Evolutionary conservation across 768 basidiomycete genomes (phyloP).

Genomic region (Candolleomyces aberdarensis): DNA sequence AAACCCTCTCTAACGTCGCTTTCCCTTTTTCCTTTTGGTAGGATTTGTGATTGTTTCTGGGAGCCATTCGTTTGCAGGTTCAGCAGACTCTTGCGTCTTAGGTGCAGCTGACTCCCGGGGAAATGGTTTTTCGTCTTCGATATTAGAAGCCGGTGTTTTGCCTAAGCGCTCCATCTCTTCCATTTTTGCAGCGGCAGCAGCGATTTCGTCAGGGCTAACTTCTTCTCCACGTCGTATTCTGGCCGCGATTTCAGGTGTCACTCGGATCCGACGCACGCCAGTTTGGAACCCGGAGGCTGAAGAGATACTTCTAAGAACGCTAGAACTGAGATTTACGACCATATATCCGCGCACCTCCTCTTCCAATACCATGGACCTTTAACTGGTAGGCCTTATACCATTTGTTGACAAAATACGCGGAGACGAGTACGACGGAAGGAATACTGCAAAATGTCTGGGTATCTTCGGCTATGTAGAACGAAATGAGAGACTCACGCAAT

Average conservation of each 20-base stretch:
- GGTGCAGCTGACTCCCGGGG: constrained; percentile 19
- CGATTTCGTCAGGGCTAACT: constrained; percentile 52
- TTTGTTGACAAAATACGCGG: constrained; percentile 44
- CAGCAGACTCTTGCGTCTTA: constrained; percentile 18
- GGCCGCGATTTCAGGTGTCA: constrained; percentile 54
- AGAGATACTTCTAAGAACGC: background rate
- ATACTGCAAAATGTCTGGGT: constrained; percentile 26
- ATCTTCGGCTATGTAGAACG: background rate
- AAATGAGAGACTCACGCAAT: constrained; percentile 33
- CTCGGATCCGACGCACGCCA: constrained; percentile 43
- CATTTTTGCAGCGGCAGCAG: constrained; percentile 40
- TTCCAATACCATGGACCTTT: constrained; percentile 50
- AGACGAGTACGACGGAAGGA: constrained; percentile 41
- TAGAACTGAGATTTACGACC: background rate
- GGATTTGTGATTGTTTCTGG: constrained; percentile 45
- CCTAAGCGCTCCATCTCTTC: constrained; percentile 28
- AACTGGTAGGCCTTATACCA: constrained; percentile 48
- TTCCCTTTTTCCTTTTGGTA: constrained; percentile 39
- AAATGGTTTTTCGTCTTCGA: constrained; percentile 7
- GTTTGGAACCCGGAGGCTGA: constrained; percentile 56
- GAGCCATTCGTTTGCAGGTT: constrained; percentile 47
- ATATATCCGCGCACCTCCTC: constrained; percentile 39
- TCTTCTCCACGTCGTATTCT: constrained; percentile 50
- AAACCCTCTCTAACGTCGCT: constrained; percentile 22
- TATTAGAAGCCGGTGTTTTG: background rate